These are phyloP conservation scores for Clohesyomyces aquaticus DNA, from an alignment of 495 filamentous ascomycete species.

Conservation along the genomic window DNA sequence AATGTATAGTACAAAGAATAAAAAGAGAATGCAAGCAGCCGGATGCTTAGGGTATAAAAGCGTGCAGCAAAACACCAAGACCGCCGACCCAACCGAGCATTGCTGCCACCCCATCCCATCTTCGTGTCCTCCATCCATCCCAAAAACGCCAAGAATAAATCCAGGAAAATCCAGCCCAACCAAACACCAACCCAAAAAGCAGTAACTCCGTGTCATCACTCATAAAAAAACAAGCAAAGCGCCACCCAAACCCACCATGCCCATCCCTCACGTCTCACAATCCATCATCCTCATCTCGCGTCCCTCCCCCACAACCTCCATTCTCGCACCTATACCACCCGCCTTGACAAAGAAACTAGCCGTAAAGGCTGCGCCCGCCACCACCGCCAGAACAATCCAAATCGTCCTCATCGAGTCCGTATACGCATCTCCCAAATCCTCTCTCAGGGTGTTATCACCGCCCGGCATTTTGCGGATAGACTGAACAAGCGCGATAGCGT, in stretches of 20 bases:
- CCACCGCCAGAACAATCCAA: slow-evolving; percentile 52
- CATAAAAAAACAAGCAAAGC: background rate
- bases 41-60: slow-evolving; percentile 1
- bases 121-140: background rate
- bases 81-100: background rate
- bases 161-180: background rate
- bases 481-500: slow-evolving; percentile 52
- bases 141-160: background rate
- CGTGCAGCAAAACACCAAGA: background rate
- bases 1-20: no score
- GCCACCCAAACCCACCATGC: background rate
- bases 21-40: no score
- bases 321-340: slow-evolving; percentile 30
- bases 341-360: slow-evolving; percentile 56
- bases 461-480: slow-evolving; percentile 43
- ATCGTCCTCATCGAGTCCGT: slow-evolving; percentile 42
- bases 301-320: slow-evolving; percentile 40
- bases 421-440: slow-evolving; percentile 45
- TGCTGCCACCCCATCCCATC: background rate
- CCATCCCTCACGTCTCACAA: background rate
- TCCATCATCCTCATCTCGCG: slow-evolving; percentile 31
- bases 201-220: background rate
- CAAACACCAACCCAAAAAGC: no score
- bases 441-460: slow-evolving; percentile 17
- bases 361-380: slow-evolving; percentile 54